Evolutionary conservation across 2,329 filamentous ascomycete species (phyloP).

Genomic region (Knufia fluminis): DNA sequence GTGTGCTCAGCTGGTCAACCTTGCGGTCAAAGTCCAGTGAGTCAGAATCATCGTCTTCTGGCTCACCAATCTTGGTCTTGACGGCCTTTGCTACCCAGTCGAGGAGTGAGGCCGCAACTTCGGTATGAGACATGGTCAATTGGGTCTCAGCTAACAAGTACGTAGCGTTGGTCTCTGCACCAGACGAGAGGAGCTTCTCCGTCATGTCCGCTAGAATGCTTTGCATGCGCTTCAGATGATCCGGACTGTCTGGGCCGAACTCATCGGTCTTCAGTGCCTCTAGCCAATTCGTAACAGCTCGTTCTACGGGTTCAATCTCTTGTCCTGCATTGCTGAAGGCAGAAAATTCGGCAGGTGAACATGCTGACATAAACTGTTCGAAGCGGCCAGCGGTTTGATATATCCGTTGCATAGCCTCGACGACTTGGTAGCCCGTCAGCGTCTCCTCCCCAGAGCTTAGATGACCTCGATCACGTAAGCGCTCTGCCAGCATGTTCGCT

Average conservation of each 20-base stretch:
- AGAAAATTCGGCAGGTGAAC: slow-evolving; percentile 67
- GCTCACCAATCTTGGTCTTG: slow-evolving; percentile 51
- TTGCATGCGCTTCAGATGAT: slow-evolving; percentile 73
- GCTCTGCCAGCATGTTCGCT: slow-evolving; percentile 68
- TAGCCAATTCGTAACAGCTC: slow-evolving; percentile 79
- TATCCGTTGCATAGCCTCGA: slow-evolving; percentile 81
- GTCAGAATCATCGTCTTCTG: slow-evolving; percentile 59
- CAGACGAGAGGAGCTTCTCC: slow-evolving; percentile 51
- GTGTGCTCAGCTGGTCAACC: slow-evolving; percentile 61
- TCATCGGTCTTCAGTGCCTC: slow-evolving; percentile 76
- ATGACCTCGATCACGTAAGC: slow-evolving; percentile 58
- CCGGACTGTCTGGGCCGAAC: slow-evolving; percentile 70
- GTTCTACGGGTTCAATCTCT: slow-evolving; percentile 85
- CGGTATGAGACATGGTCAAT: slow-evolving; percentile 64
- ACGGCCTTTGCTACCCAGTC: slow-evolving; percentile 54
- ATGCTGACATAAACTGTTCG: slow-evolving; percentile 58
- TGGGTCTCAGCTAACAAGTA: slow-evolving; percentile 56
- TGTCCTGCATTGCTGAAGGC: slow-evolving; percentile 70
- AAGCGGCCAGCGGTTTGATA: slow-evolving; percentile 60
- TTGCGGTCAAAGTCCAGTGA: slow-evolving; percentile 60
- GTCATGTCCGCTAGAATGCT: slow-evolving; percentile 79
- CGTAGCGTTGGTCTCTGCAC: neutral
- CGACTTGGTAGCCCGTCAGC: slow-evolving; percentile 61
- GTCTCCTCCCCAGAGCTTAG: slow-evolving; percentile 66
- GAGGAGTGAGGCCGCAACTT: slow-evolving; percentile 65